Conservation (phyloP, 1,284 basidiomycete species). For the Hortiboletus rubellus region DNA sequence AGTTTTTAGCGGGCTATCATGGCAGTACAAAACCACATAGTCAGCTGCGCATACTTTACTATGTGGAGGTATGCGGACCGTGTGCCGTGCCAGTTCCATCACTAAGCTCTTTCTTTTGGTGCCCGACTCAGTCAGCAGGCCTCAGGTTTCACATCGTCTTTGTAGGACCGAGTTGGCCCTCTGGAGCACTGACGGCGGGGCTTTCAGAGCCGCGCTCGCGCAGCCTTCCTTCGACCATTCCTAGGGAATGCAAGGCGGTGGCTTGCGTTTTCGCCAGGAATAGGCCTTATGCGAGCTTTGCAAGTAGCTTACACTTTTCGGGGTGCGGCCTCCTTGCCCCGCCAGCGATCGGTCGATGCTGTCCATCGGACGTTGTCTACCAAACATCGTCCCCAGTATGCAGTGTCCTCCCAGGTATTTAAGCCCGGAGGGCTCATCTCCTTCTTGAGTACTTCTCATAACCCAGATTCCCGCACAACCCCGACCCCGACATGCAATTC, state of each 20-base stretch:
- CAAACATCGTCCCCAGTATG: neutral
- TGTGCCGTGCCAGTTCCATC: too few species aligned
- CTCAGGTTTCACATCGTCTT: too few species aligned
- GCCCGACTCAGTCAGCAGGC: too few species aligned
- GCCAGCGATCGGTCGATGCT: neutral
- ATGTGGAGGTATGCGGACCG: too few species aligned
- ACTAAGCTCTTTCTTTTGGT: too few species aligned
- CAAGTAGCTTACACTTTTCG: neutral
- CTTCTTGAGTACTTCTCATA: neutral
- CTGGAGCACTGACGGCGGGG: too few species aligned
- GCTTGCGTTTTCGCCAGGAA: neutral
- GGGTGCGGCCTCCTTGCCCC: slow-evolving; percentile 1
- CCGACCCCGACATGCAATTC: slow-evolving; percentile 19
- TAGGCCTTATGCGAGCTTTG: neutral
- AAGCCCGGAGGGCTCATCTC: neutral
- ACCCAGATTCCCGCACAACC: neutral
- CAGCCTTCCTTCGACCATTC: neutral
- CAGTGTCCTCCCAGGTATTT: slow-evolving; percentile 9
- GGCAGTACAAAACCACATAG: too few species aligned
- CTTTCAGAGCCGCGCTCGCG: neutral
- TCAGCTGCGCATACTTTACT: too few species aligned
- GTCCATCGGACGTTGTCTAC: neutral
- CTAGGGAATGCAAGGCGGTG: neutral
- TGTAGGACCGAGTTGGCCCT: too few species aligned
- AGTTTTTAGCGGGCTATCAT: too few species aligned